Conservation (phyloP, 2,329 filamentous ascomycete genomes). For the Grosmannia huntii region DNA sequence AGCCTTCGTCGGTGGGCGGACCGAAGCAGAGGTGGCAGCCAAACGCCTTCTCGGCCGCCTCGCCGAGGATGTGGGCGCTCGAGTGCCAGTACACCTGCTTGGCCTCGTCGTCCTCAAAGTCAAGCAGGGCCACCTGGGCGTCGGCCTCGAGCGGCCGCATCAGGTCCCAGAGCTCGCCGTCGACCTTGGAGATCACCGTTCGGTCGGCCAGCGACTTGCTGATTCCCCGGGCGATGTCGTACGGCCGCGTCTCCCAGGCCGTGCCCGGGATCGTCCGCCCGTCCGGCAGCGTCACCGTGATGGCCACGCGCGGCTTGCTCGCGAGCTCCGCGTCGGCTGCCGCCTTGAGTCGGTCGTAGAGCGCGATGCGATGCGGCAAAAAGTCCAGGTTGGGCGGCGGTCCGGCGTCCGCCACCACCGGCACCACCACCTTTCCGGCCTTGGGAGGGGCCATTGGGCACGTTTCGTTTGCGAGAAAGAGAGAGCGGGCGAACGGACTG, state of each 20-base stretch:
- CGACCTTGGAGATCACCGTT: conserved; percentile 74
- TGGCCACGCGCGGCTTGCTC: conserved; percentile 57
- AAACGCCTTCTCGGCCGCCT: conserved; percentile 81
- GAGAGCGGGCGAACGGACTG: background rate
- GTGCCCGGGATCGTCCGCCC: conserved; percentile 61
- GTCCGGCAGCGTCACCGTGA: conserved; percentile 61
- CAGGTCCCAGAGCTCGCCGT: conserved; percentile 84
- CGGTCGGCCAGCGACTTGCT: conserved; percentile 75
- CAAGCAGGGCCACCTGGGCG: conserved; percentile 72
- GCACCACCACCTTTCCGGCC: conserved; percentile 9
- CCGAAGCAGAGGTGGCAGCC: conserved; percentile 90
- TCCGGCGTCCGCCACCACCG: conserved; percentile 9
- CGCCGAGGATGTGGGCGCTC: conserved; percentile 88
- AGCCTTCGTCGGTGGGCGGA: conserved; percentile 79
- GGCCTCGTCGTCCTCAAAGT: conserved; percentile 61
- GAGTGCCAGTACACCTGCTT: conserved; percentile 98
- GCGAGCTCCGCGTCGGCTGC: conserved; percentile 67
- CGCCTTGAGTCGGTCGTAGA: conserved; percentile 84
- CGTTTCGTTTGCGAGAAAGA: background rate
- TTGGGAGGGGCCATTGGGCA: conserved; percentile 4
- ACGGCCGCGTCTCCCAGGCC: conserved; percentile 85
- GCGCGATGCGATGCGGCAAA: conserved; percentile 67
- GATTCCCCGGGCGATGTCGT: conserved; percentile 62
- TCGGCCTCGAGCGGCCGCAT: conserved; percentile 79
- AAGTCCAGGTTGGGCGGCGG: conserved; percentile 51